Conservation (phyloP, 2,329 filamentous ascomycete genomes). For the Penicillium expansum region DNA sequence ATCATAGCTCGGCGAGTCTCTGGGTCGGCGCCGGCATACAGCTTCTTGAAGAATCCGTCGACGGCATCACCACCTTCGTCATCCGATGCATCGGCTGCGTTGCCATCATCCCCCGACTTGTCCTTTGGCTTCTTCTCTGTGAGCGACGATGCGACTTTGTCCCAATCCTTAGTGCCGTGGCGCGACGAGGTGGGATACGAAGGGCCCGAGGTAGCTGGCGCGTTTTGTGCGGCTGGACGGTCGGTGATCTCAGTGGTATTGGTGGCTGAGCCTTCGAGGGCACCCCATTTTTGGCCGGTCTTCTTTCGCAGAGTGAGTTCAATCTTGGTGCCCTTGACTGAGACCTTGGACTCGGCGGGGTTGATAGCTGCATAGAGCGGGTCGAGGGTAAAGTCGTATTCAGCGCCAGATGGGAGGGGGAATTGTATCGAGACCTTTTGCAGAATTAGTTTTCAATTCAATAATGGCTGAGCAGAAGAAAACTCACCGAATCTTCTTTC, state of each 20-base stretch:
- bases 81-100: slow-evolving; percentile 26
- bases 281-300: slow-evolving; percentile 65
- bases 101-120: slow-evolving; percentile 21
- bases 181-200: slow-evolving; percentile 85
- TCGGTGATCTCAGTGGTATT: slow-evolving; percentile 19
- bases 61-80: slow-evolving; percentile 60
- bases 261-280: slow-evolving; percentile 51
- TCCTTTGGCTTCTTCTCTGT: slow-evolving; percentile 37
- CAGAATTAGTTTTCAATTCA: neutral
- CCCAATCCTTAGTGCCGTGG: slow-evolving; percentile 86
- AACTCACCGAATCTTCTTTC: slow-evolving; percentile 46
- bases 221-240: slow-evolving; percentile 16
- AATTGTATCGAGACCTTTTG: slow-evolving; percentile 59
- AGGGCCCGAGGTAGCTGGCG: slow-evolving; percentile 46
- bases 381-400: slow-evolving; percentile 62
- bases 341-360: slow-evolving; percentile 57
- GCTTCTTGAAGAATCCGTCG: slow-evolving; percentile 82
- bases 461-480: neutral
- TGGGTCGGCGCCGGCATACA: slow-evolving; percentile 72
- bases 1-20: slow-evolving; percentile 93
- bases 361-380: slow-evolving; percentile 68
- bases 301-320: slow-evolving; percentile 72
- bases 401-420: slow-evolving; percentile 51
- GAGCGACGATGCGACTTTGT: slow-evolving; percentile 63
- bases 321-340: slow-evolving; percentile 73